These are phyloP conservation scores for Cymbomonas tetramitiformis DNA, from an alignment of 139 green algal species.

Conservation along the genomic window DNA sequence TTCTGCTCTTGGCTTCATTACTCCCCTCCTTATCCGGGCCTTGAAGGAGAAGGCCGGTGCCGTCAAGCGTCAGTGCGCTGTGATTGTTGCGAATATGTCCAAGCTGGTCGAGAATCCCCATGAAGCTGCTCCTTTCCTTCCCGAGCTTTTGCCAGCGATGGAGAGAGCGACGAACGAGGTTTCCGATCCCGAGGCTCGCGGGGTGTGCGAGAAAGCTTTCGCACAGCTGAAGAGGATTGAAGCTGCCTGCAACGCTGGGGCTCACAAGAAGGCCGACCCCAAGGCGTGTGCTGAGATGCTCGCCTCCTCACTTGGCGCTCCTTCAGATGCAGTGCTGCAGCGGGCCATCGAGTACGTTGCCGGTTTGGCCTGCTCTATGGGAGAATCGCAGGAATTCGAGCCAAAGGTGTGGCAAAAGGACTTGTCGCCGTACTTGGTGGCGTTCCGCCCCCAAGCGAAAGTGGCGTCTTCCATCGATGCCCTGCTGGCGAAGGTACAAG, in stretches of 20 bases:
- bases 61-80: constrained; percentile 29
- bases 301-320: not conserved
- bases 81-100: constrained; percentile 36
- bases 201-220: constrained; percentile 22
- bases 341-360: constrained; percentile 15
- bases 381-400: constrained; percentile 16
- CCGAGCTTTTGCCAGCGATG: constrained; percentile 22
- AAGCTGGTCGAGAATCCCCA: constrained; percentile 30
- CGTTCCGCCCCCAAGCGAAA: no score
- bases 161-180: constrained; percentile 25
- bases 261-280: constrained; percentile 2
- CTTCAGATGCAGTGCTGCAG: not conserved
- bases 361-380: constrained; percentile 6
- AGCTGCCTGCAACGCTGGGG: constrained; percentile 1
- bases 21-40: constrained; percentile 28
- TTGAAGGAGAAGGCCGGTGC: constrained; percentile 21
- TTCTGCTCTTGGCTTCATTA: constrained; percentile 26
- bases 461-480: constrained; percentile 6
- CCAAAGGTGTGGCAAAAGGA: constrained; percentile 19
- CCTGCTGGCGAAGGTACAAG: constrained; percentile 6
- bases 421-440: constrained; percentile 5
- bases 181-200: constrained; percentile 30
- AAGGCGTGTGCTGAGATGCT: not conserved
- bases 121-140: constrained; percentile 29
- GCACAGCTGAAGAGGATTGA: constrained; percentile 22